These are phyloP conservation scores for Euryodendron excelsum DNA, from an alignment of 148 eudicot species.

Conservation along the genomic window DNA sequence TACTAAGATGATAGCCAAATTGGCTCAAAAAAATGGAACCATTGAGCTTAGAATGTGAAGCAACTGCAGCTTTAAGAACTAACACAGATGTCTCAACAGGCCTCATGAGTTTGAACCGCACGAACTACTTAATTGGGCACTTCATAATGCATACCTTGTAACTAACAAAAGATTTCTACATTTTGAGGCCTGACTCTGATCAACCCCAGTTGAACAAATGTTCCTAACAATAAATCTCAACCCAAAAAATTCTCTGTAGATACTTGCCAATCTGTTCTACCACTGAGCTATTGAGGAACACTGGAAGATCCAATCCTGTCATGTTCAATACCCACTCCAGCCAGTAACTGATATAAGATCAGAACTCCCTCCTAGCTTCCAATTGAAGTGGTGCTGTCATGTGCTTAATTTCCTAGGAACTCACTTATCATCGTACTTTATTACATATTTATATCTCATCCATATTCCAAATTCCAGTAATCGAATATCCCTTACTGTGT, in stretches of 20 bases:
- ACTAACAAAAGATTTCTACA: not conserved
- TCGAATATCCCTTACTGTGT: not conserved
- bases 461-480: not conserved
- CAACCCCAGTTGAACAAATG: not conserved
- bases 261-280: not conserved
- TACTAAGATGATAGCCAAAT: not conserved
- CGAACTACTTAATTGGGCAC: not conserved
- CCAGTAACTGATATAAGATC: not conserved
- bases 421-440: not conserved
- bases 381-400: too few relatives aligned
- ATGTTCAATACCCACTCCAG: too few relatives aligned
- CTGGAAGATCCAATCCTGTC: too few relatives aligned
- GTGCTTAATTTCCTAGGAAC: too few relatives aligned
- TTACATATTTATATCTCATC: not conserved
- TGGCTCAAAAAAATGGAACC: not conserved
- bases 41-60: not conserved
- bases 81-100: not conserved
- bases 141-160: not conserved
- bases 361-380: not conserved
- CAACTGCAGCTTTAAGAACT: constrained; percentile 4
- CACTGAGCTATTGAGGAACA: not conserved
- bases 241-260: not conserved
- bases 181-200: not conserved
- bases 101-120: not conserved
- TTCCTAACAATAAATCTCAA: not conserved